phyloP scores from a whole-genome alignment of 768 basidiomycete genomes.

The Termitomyces sp. region DNA sequence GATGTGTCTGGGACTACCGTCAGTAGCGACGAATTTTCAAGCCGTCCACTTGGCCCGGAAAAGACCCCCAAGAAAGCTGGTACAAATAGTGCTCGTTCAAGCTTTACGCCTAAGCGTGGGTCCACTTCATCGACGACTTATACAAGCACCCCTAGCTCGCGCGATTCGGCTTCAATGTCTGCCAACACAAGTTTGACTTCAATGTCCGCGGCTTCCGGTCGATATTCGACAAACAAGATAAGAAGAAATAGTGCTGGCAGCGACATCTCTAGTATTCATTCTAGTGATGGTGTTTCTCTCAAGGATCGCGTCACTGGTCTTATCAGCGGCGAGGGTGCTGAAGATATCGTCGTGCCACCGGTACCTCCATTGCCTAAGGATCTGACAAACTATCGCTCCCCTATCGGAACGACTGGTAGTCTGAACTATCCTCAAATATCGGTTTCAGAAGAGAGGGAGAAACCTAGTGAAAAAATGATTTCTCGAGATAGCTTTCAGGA shows the following conservation, averaged over 20 bases:
- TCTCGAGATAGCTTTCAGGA: slow-evolving; percentile 42
- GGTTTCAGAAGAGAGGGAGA: slow-evolving; percentile 35
- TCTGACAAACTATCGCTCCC: slow-evolving; percentile 69
- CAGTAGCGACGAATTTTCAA: slow-evolving; percentile 55
- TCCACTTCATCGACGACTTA: slow-evolving; percentile 88
- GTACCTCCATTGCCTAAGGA: slow-evolving; percentile 93
- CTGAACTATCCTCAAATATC: slow-evolving; percentile 41
- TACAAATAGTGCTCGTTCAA: slow-evolving; percentile 54
- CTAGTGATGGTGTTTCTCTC: slow-evolving; percentile 54
- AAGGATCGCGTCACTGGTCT: slow-evolving; percentile 67
- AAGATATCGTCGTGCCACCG: slow-evolving; percentile 75
- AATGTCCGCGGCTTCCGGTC: slow-evolving; percentile 62
- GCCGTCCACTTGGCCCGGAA: slow-evolving; percentile 40
- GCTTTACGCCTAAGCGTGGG: slow-evolving; percentile 81
- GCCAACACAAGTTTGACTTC: slow-evolving; percentile 75
- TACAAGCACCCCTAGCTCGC: slow-evolving; percentile 75
- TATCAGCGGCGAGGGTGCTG: slow-evolving; percentile 50
- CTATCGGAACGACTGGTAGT: slow-evolving; percentile 53
- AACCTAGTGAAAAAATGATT: slow-evolving; percentile 30
- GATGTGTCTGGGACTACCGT: slow-evolving; percentile 38
- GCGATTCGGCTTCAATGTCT: slow-evolving; percentile 83
- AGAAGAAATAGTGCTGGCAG: slow-evolving; percentile 83
- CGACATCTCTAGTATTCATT: slow-evolving; percentile 74
- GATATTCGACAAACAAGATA: slow-evolving; percentile 64
- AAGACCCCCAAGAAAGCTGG: slow-evolving; percentile 65